A percentile compares a stretch with the other conserved stretches of the same genome.
Conservation (phyloP, 2,329 filamentous ascomycete genomes). For the Arthroderma sp. region DNA sequence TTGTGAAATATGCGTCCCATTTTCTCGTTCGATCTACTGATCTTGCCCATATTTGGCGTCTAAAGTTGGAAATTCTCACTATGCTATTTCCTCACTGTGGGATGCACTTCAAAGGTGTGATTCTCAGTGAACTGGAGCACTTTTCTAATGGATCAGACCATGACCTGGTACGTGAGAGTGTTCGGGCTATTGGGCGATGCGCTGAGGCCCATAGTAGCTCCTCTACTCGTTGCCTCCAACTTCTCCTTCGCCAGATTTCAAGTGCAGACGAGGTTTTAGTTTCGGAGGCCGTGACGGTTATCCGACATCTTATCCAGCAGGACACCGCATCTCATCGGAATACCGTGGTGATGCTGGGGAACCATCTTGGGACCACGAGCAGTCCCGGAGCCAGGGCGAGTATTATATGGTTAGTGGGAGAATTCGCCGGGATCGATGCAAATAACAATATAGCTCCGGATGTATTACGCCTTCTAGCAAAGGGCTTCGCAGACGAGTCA, state of each 20-base stretch:
- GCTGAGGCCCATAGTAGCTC: slow-evolving; percentile 64
- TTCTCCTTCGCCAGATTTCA: slow-evolving; percentile 77
- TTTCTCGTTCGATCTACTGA: slow-evolving; percentile 79
- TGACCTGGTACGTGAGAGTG: slow-evolving; percentile 71
- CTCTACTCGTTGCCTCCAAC: slow-evolving; percentile 64
- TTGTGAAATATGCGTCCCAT: slow-evolving; percentile 77
- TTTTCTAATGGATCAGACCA: slow-evolving; percentile 68
- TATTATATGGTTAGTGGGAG: slow-evolving; percentile 94
- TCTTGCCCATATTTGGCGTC: slow-evolving; percentile 66
- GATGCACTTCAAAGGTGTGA: slow-evolving; percentile 64
- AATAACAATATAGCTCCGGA: slow-evolving; percentile 88
- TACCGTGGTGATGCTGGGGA: slow-evolving; percentile 79
- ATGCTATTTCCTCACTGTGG: slow-evolving; percentile 79
- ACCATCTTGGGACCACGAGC: slow-evolving; percentile 77
- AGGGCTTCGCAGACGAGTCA: slow-evolving; percentile 70
- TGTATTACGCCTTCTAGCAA: slow-evolving; percentile 75
- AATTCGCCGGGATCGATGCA: slow-evolving; percentile 69
- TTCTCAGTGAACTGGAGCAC: slow-evolving; percentile 86
- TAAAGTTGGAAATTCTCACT: slow-evolving; percentile 85
- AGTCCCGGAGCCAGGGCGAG: slow-evolving; percentile 82
- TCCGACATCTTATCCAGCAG: slow-evolving; percentile 89
- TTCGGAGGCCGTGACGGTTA: slow-evolving; percentile 86
- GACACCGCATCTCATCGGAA: slow-evolving; percentile 67
- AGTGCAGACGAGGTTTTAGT: slow-evolving; percentile 78
- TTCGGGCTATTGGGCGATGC: slow-evolving; percentile 85